phyloP scores from a whole-genome alignment of 192 early-diverging fungal species.

The Coemansia sp. region DNA sequence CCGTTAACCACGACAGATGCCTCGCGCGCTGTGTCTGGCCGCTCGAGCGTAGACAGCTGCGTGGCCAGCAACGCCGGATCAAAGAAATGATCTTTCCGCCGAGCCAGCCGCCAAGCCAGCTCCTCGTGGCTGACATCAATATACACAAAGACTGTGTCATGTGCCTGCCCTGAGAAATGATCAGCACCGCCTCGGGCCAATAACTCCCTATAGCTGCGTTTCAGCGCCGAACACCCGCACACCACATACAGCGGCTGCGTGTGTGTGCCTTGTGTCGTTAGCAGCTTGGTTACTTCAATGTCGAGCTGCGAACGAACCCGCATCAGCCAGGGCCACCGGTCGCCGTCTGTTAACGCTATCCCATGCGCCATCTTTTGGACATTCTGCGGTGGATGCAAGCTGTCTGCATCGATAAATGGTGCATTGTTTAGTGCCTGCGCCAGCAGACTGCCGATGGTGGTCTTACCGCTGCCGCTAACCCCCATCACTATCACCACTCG shows the following conservation, averaged over 20 bases:
- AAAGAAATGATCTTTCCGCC: constrained; percentile 62
- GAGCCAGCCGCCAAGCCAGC: constrained; percentile 51
- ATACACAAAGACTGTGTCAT: constrained; percentile 59
- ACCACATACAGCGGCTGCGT: constrained; percentile 41
- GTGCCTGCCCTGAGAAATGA: constrained; percentile 5
- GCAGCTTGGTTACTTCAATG: constrained; percentile 19
- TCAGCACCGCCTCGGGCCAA: constrained; percentile 38
- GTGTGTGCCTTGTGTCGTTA: constrained; percentile 11
- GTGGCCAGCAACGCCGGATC: constrained; percentile 56
- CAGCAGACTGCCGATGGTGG: constrained; percentile 47
- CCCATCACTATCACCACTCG: constrained; percentile 64
- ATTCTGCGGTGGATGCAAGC: constrained; percentile 60
- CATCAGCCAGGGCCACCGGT: constrained; percentile 67
- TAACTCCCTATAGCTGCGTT: constrained; percentile 64
- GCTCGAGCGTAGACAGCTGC: constrained; percentile 65
- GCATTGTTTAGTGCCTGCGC: constrained; percentile 46
- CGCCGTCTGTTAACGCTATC: constrained; percentile 60
- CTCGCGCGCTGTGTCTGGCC: constrained; percentile 36
- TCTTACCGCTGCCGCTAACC: constrained; percentile 65
- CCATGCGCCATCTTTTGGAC: constrained; percentile 67
- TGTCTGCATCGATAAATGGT: constrained; percentile 65
- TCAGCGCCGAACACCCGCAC: constrained; percentile 67
- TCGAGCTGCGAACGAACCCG: constrained; percentile 51
- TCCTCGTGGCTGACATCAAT: constrained; percentile 56
- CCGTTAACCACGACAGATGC: constrained; percentile 37